phyloP scores from a whole-genome alignment of 371 early-diverging fungal species.

The Apophysomyces variabilis region DNA sequence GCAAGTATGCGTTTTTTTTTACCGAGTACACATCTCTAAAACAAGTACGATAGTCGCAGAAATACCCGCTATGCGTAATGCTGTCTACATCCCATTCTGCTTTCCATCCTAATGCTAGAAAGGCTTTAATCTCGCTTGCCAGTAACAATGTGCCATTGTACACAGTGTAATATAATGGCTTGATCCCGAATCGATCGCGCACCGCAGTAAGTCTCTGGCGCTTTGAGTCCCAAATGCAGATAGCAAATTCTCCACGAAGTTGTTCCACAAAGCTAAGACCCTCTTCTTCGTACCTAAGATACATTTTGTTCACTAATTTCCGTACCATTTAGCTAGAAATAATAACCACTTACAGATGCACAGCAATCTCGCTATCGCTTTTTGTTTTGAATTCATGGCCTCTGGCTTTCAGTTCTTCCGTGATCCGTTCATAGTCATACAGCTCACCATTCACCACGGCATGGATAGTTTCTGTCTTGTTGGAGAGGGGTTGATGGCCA shows the following conservation, averaged over 20 bases:
- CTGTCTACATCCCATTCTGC: constrained; percentile 31
- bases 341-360: constrained; percentile 17
- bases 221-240: constrained; percentile 20
- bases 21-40: constrained; percentile 32
- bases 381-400: constrained; percentile 27
- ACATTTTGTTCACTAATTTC: neutral
- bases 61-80: constrained; percentile 19
- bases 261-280: constrained; percentile 22
- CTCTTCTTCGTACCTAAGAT: constrained; percentile 22
- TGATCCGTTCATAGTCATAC: constrained; percentile 30
- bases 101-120: constrained; percentile 28
- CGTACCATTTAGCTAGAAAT: neutral
- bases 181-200: constrained; percentile 32
- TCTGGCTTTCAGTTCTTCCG: constrained; percentile 15
- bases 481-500: constrained; percentile 25
- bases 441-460: constrained; percentile 33
- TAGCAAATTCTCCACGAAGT: constrained; percentile 32
- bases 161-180: constrained; percentile 30
- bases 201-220: constrained; percentile 21
- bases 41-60: constrained; percentile 21
- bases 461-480: constrained; percentile 11
- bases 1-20: neutral
- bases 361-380: constrained; percentile 32
- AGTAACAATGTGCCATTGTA: constrained; percentile 22
- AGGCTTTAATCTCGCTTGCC: constrained; percentile 33